A percentile compares a stretch with the other conserved stretches of the same genome.
These are phyloP conservation scores for Aspergillus biplanus DNA, from an alignment of 495 filamentous ascomycete species.

Conservation along the genomic window DNA sequence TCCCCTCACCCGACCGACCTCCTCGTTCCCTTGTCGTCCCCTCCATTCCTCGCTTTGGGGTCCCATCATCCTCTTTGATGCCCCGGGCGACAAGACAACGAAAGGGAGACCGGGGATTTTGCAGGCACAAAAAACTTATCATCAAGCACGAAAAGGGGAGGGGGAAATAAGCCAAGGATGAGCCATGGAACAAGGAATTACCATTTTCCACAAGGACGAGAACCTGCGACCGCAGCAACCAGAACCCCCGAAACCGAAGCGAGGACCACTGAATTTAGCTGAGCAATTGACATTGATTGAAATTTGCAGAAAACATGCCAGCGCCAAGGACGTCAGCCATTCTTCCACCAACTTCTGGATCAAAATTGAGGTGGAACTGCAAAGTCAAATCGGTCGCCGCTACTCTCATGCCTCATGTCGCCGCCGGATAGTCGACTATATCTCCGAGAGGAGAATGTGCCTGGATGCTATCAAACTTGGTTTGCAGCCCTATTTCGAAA, in stretches of 20 bases:
- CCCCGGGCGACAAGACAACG: constrained; percentile 5
- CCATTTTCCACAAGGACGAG: constrained; percentile 20
- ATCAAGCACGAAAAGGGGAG: background rate
- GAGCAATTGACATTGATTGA: constrained; percentile 27
- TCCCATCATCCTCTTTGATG: background rate
- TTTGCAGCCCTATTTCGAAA: constrained; percentile 1
- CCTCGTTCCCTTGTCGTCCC: constrained; percentile 10
- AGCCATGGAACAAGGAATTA: constrained; percentile 23
- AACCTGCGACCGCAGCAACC: constrained; percentile 7
- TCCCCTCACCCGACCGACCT: background rate
- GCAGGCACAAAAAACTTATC: no score
- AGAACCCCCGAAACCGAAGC: constrained; percentile 12
- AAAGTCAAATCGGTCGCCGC: constrained; percentile 21
- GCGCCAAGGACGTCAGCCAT: constrained; percentile 18
- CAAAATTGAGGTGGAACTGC: constrained; percentile 19
- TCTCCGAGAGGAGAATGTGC: constrained; percentile 19
- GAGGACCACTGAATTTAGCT: constrained; percentile 18
- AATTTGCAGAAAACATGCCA: constrained; percentile 20
- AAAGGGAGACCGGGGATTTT: background rate
- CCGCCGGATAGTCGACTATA: constrained; percentile 25
- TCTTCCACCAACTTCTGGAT: constrained; percentile 29
- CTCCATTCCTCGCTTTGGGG: constrained; percentile 5
- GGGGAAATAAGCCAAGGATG: constrained; percentile 11
- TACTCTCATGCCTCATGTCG: constrained; percentile 33
- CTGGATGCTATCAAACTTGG: constrained; percentile 14